A percentile compares a stretch with the other conserved stretches of the same genome.
phyloP scores from a whole-genome alignment of 805 yeast genomes.

The Naumovozyma castellii region DNA sequence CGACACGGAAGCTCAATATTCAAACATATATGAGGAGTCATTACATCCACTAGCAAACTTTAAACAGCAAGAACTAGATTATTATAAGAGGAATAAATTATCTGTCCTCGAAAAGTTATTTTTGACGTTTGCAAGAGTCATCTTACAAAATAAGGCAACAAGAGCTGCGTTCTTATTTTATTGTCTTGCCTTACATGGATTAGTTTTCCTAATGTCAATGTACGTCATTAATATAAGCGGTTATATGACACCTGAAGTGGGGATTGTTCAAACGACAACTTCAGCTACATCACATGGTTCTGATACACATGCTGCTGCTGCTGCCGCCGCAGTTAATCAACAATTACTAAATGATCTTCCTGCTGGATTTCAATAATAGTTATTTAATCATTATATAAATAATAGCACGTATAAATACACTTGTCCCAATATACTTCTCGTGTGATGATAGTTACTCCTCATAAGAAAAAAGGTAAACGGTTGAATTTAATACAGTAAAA shows the following conservation, averaged over 20 bases:
- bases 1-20: conserved; percentile 53
- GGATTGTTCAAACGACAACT: conserved; percentile 17
- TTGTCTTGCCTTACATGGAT: conserved; percentile 63
- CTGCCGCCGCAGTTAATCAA: background rate
- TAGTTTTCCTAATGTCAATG: conserved; percentile 57
- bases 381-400: too few species aligned
- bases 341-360: background rate
- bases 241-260: conserved; percentile 37
- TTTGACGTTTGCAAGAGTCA: conserved; percentile 58
- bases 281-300: conserved; percentile 2
- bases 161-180: conserved; percentile 66
- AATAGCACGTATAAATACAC: too few species aligned
- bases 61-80: conserved; percentile 64
- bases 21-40: conserved; percentile 60
- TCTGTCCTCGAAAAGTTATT: conserved; percentile 75
- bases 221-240: conserved; percentile 42
- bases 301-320: conserved; percentile 3
- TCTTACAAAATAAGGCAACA: conserved; percentile 65
- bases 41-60: conserved; percentile 79
- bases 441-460: too few species aligned
- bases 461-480: too few species aligned
- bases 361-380: background rate
- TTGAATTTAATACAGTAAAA: background rate
- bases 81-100: conserved; percentile 55
- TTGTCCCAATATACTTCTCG: too few species aligned